Percentiles rank a stretch among this genome's conserved stretches.
phyloP scores from a whole-genome alignment of 495 filamentous ascomycete species.

The Penicillium macrosclerotiorum region DNA sequence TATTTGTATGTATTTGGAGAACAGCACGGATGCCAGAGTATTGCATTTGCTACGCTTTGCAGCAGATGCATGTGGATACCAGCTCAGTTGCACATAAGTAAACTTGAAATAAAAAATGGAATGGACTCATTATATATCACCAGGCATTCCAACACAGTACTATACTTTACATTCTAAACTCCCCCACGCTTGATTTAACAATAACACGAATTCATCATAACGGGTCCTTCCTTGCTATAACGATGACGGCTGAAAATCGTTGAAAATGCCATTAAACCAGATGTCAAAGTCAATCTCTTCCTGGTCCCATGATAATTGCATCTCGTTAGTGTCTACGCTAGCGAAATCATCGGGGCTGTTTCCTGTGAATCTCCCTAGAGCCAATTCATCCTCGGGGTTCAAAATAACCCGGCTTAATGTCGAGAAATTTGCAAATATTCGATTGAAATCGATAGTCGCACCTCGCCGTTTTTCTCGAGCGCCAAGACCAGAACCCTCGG shows the following conservation, averaged over 20 bases:
- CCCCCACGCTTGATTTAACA: no score
- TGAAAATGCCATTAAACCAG: slow-evolving; percentile 32
- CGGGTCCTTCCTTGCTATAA: no score
- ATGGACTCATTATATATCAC: neutral
- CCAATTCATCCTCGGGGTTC: slow-evolving; percentile 16
- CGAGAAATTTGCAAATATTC: slow-evolving; percentile 26
- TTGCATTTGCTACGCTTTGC: slow-evolving; percentile 38
- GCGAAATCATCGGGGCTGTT: slow-evolving; percentile 15
- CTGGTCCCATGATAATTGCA: slow-evolving; percentile 23
- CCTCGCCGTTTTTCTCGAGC: slow-evolving; percentile 1
- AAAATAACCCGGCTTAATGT: slow-evolving; percentile 20
- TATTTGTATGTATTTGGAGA: slow-evolving; percentile 45
- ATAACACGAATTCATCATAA: no score
- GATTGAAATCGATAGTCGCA: slow-evolving; percentile 22
- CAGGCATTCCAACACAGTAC: neutral
- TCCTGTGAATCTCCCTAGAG: slow-evolving; percentile 12
- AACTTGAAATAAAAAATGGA: neutral
- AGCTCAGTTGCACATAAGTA: slow-evolving; percentile 39
- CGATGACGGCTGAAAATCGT: slow-evolving; percentile 18
- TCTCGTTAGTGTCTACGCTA: slow-evolving; percentile 18
- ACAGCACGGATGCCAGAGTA: slow-evolving; percentile 21
- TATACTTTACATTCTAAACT: no score
- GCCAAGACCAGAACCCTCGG: slow-evolving; percentile 14
- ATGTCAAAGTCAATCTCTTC: slow-evolving; percentile 30
- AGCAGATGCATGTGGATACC: slow-evolving; percentile 76